Conservation (phyloP, 208 protist genomes). For the Wallacemonas collosoma region DNA sequence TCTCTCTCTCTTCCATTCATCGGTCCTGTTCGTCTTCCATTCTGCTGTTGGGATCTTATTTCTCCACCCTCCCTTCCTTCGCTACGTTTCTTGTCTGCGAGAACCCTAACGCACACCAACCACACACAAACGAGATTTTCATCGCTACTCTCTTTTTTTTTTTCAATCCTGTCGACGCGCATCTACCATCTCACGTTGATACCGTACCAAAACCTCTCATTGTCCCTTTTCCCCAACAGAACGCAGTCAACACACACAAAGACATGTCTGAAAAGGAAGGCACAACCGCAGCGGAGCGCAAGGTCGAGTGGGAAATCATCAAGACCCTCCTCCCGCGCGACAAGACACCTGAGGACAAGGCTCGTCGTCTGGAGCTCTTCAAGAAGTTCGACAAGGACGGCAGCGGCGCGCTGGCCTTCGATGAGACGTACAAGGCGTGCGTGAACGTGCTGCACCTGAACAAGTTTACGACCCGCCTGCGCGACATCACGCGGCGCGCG, state of each 20-base stretch:
- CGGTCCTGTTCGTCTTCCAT: no score
- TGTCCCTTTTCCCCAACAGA: not conserved
- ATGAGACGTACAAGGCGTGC: conserved; percentile 32
- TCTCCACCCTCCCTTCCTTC: no score
- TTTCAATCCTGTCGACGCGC: not conserved
- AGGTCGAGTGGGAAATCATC: conserved; percentile 23
- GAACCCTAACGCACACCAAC: no score
- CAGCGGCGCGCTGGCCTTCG: conserved; percentile 24
- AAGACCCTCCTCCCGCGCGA: conserved; percentile 26
- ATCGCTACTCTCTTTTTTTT: not conserved
- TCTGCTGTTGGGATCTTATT: no score
- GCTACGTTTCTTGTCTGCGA: no score
- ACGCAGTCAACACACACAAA: not conserved
- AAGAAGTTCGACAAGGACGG: conserved; percentile 24
- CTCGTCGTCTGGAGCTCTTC: conserved; percentile 35
- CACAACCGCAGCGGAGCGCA: conserved; percentile 45
- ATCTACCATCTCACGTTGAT: no score
- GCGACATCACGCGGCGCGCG: conserved; percentile 48
- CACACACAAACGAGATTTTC: not conserved
- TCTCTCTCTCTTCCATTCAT: not conserved
- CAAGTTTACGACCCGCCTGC: conserved; percentile 33
- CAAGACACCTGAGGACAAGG: conserved; percentile 31
- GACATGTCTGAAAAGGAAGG: conserved; percentile 39
- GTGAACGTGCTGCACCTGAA: conserved; percentile 38
- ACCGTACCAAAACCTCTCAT: not conserved